A percentile compares a stretch with the other conserved stretches of the same genome.
These are phyloP conservation scores for Cladorrhinum sp. DNA, from an alignment of 2,329 filamentous ascomycete species.

Conservation along the genomic window DNA sequence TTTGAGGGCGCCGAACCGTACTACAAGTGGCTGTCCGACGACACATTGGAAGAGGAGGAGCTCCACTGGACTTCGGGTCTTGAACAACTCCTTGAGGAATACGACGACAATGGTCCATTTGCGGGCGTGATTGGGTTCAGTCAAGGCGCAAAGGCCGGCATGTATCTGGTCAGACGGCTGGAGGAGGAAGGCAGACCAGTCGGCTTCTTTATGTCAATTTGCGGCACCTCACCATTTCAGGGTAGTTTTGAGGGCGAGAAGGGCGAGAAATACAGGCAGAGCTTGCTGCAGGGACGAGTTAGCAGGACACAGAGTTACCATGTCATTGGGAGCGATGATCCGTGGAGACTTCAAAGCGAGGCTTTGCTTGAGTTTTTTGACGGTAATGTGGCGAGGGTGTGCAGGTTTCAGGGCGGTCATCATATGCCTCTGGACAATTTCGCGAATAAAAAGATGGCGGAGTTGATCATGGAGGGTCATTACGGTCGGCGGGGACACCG, in stretches of 20 bases:
- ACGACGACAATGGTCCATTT: constrained; percentile 25
- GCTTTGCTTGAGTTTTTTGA: constrained; percentile 21
- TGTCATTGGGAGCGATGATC: constrained; percentile 23
- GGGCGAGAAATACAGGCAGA: constrained; percentile 1
- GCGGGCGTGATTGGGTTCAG: constrained; percentile 36
- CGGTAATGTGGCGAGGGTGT: constrained; percentile 13
- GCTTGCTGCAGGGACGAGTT: constrained; percentile 7
- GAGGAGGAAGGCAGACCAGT: constrained; percentile 7
- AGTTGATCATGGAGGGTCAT: neutral
- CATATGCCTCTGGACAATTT: constrained; percentile 24
- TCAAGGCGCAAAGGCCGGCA: constrained; percentile 31
- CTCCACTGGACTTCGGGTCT: constrained; percentile 8
- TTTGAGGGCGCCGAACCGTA: constrained; percentile 36
- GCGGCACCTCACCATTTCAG: constrained; percentile 20
- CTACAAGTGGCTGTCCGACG: constrained; percentile 33
- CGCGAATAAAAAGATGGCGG: constrained; percentile 17
- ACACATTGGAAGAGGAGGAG: constrained; percentile 9
- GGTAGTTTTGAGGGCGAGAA: constrained; percentile 3
- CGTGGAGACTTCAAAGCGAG: constrained; percentile 21
- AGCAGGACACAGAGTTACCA: constrained; percentile 17
- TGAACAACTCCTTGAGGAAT: constrained; percentile 13
- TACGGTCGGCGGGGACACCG: neutral
- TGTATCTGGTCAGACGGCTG: constrained; percentile 16
- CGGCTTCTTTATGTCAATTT: constrained; percentile 19
- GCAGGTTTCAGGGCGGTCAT: constrained; percentile 27